Base-by-base conservation (phyloP, 257 asterid species). In the Rhazya stricta region DNA sequence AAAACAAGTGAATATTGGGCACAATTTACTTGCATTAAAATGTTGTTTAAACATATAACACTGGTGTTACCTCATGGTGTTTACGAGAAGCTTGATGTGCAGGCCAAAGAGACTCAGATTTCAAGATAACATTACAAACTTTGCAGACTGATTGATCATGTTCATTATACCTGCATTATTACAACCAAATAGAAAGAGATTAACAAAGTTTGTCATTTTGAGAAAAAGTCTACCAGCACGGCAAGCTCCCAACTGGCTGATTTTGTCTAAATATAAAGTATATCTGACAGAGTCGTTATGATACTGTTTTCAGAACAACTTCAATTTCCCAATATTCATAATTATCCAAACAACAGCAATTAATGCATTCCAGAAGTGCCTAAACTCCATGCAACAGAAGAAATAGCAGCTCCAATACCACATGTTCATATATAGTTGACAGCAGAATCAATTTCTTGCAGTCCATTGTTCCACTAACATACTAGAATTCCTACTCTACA, bases 51-150 rank as follows among this genome's bases (percentile, higher is more conserved):
- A 53, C 27, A 43, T 39, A 23, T 23, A 30, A 79, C 21, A 65
- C 13, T 32, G 42, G 42, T n/a, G 72, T 71, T 76, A 91, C 98
- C 90, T 89, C 92, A 15, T 89, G 89, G 84, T 94, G 98, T 76
- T 91, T 94, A 23, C 93, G 95, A 75, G 98, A 94, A 79, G 92
- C 91, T 88, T 90, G 97, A 85, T 94, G 98, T 57, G 93, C 98
- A 65, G 91, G 96, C 98, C 98, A 94, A 65, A 78, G 87, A 34
- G 92, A 83, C 73, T 94, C 97, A 1, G 98, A 91, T 81, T 90
- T 94, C 81, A 94, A 50, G 65, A 84, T 82, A 73, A 89, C 79
- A 19, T 91, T 90, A 85, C 98, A 94, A 80, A 94, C 91, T 85
- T 88, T 87, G 82, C 98, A 94, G 39, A 91, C 81, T 48, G 83